Evolutionary conservation across 768 basidiomycete species (phyloP).

Genomic region (Russula foetens): DNA sequence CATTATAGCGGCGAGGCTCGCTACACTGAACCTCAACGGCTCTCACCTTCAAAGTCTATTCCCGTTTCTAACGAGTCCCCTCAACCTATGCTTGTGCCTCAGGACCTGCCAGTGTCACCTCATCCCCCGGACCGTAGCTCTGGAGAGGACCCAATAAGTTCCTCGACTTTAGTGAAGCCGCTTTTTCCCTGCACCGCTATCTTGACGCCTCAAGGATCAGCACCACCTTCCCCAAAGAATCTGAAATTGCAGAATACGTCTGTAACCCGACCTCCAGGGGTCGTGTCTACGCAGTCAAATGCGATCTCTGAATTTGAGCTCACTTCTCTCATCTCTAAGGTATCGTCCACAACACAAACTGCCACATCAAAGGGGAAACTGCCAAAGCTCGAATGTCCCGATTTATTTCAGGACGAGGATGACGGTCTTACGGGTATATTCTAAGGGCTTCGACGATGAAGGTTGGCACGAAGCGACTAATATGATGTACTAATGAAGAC

Average conservation of each 20-base stretch:
- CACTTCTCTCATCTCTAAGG: not conserved
- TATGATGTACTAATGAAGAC: conserved; percentile 2
- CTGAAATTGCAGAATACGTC: not conserved
- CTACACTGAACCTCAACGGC: not conserved
- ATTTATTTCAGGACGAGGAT: conserved; percentile 4
- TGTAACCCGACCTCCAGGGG: not conserved
- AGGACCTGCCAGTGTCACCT: not conserved
- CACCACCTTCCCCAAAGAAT: not conserved
- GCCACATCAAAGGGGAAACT: not conserved
- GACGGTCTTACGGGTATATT: not conserved
- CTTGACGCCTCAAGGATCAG: not conserved
- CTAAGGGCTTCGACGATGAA: not conserved
- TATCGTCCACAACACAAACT: not conserved
- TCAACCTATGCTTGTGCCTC: not conserved
- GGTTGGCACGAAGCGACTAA: not conserved
- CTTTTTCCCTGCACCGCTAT: not conserved
- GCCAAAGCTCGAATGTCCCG: not conserved
- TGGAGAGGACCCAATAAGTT: not conserved
- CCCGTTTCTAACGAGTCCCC: not conserved
- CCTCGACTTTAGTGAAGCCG: not conserved
- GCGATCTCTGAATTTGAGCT: not conserved
- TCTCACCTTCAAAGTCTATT: not conserved
- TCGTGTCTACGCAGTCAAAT: not conserved
- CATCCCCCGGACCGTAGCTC: not conserved
- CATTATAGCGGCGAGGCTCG: not conserved